Conservation (phyloP, 1,284 basidiomycete genomes). For the Cryptococcus deneoformans region DNA sequence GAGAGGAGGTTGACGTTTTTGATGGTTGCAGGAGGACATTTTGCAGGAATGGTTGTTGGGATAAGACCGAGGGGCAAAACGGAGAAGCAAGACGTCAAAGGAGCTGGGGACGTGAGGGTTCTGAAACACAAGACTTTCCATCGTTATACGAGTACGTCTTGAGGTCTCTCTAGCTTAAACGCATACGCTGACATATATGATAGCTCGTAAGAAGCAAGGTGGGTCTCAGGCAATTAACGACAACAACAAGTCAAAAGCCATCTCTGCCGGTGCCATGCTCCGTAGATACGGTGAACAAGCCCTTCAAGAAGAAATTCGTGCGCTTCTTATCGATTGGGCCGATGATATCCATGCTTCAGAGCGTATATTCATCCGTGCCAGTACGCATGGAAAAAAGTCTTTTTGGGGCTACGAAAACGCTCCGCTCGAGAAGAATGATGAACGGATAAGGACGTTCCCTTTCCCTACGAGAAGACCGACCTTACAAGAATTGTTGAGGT, state of each 20-base stretch:
- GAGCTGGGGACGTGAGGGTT: conserved; percentile 65
- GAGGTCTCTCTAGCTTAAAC: not conserved
- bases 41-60: conserved; percentile 82
- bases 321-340: conserved; percentile 73
- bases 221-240: conserved; percentile 92
- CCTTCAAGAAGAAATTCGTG: conserved; percentile 86
- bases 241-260: conserved; percentile 85
- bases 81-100: conserved; percentile 56
- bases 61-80: conserved; percentile 55
- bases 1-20: conserved; percentile 88
- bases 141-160: conserved; percentile 83
- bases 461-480: conserved; percentile 95
- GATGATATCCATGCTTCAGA: conserved; percentile 79
- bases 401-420: conserved; percentile 78
- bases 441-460: conserved; percentile 79
- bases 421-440: conserved; percentile 63
- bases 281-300: conserved; percentile 95
- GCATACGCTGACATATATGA: conserved; percentile 3
- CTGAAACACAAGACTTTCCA: conserved; percentile 96
- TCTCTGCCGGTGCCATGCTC: conserved; percentile 91
- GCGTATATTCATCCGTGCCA: conserved; percentile 84
- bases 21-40: conserved; percentile 97
- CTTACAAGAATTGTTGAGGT: conserved; percentile 82
- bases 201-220: conserved; percentile 95
- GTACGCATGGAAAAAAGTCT: conserved; percentile 71